Evolutionary conservation across 805 yeast genomes (phyloP), one percentile per base, ranked within the genome.

Genomic region (Cyberlindnera amylophila): DNA sequence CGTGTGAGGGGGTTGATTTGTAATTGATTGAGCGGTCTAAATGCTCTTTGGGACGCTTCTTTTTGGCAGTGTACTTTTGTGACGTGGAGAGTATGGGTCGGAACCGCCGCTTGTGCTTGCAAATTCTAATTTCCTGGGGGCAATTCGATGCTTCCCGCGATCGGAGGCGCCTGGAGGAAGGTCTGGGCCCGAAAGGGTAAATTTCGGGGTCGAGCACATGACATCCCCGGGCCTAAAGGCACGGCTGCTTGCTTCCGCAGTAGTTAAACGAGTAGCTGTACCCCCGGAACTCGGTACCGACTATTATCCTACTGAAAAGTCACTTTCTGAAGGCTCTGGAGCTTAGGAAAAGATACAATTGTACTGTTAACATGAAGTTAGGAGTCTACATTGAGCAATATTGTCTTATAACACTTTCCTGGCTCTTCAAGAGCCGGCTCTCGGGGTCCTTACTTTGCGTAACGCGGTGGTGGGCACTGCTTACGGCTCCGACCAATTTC

Each of bases 121-220:
- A 21, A 21, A 21, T 21, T 21, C 24, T 21, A 21, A 9, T 21
- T 21, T 21, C 24, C 23, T 14, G 23, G 14, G 18, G 34, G 34
- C 35, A 21, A 32, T 13, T 21, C 19, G 14, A 11, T 24, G n/a
- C 14, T 4, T 18, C 31, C 46, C 46, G 46, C 46, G 46, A 34
- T 42, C 46, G 46, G 46, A 38, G 23, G 32, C 39, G 46, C 41
- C n/a, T 32, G 27, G 33, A 33, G 39, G 38, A 34, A 44, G 11
- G n/a, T 8, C 6, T 5, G n/a, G 10, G n/a, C 24, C 35, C 15
- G 19, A 32, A 12, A n/a, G 14, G 12, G 29, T 23, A 14, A 34
- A 40, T 46, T 47, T 51, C 46, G 35, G 52, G 46, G 34, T 53
- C 43, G 28, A 47, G 46, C 53, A 49, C 49, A 18, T 24, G 29